Evolutionary conservation across 805 yeast species (phyloP).

Genomic region (Starmerella ratchasimensis): DNA sequence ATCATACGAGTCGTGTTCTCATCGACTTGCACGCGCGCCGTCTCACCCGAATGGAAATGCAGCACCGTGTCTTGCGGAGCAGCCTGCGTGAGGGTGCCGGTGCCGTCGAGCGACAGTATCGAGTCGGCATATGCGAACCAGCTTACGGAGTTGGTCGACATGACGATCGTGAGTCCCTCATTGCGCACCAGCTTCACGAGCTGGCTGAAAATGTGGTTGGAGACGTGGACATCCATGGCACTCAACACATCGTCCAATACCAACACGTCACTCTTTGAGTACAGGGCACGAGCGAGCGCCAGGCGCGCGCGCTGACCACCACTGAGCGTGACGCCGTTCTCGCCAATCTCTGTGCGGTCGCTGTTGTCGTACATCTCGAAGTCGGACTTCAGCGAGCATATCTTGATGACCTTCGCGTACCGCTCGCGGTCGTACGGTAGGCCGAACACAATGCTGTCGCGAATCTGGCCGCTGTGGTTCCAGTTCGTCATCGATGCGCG

Average conservation of each 20-base stretch:
- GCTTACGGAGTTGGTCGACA: slow-evolving; percentile 74
- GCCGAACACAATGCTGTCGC: slow-evolving; percentile 11
- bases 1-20: too few relatives aligned
- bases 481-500: slow-evolving; percentile 6
- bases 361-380: slow-evolving; percentile 10
- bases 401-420: slow-evolving; percentile 6
- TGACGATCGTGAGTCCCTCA: slow-evolving; percentile 45
- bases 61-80: too few relatives aligned
- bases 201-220: slow-evolving; percentile 51
- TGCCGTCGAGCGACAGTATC: slow-evolving; percentile 48
- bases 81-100: too few relatives aligned
- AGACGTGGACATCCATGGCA: slow-evolving; percentile 81
- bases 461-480: slow-evolving; percentile 6
- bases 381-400: slow-evolving; percentile 13
- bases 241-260: slow-evolving; percentile 71
- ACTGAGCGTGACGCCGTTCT: slow-evolving; percentile 70
- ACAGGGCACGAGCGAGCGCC: slow-evolving; percentile 66
- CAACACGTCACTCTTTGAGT: slow-evolving; percentile 47
- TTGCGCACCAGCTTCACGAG: slow-evolving; percentile 48
- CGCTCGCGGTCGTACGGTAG: slow-evolving; percentile 18
- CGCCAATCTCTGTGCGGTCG: slow-evolving; percentile 51
- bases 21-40: too few relatives aligned
- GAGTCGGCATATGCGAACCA: slow-evolving; percentile 55
- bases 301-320: slow-evolving; percentile 87
- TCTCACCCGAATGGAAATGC: too few relatives aligned